Evolutionary conservation across 805 yeast species (phyloP).

Genomic region (Kazachstania kunashirensis): DNA sequence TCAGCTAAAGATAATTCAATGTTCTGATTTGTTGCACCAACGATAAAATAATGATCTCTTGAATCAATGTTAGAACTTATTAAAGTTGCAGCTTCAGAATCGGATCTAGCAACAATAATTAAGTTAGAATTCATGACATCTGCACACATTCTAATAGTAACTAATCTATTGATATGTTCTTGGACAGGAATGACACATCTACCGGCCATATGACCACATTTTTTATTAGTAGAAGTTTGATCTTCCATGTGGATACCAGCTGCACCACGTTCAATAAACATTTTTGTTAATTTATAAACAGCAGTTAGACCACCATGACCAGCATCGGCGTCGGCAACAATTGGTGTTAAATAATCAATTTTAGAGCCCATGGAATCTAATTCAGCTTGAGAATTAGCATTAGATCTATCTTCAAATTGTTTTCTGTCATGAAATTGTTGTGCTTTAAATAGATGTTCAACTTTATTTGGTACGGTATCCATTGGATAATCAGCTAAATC

Average conservation of each 20-base stretch:
- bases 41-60: constrained; percentile 87
- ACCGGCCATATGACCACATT: constrained; percentile 99
- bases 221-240: constrained; percentile 97
- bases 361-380: constrained; percentile 64
- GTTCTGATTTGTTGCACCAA: constrained; percentile 84
- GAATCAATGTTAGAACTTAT: constrained; percentile 87
- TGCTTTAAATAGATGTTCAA: constrained; percentile 92
- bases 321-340: constrained; percentile 95
- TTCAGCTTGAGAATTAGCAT: constrained; percentile 41
- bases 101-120: constrained; percentile 88
- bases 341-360: constrained; percentile 86
- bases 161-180: constrained; percentile 90
- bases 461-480: constrained; percentile 98
- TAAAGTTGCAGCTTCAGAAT: constrained; percentile 94
- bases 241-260: constrained; percentile 98
- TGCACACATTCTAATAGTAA: constrained; percentile 90
- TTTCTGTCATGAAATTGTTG: constrained; percentile 96
- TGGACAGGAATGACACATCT: constrained; percentile 95
- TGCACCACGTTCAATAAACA: constrained; percentile 96
- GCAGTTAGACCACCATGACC: constrained; percentile 99
- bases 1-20: constrained; percentile 52
- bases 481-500: constrained; percentile 97
- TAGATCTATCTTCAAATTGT: constrained; percentile 76
- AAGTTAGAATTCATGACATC: constrained; percentile 85
- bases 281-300: constrained; percentile 85